These are phyloP conservation scores for Pisolithus orientalis DNA, from an alignment of 768 basidiomycete genomes.

Conservation along the genomic window DNA sequence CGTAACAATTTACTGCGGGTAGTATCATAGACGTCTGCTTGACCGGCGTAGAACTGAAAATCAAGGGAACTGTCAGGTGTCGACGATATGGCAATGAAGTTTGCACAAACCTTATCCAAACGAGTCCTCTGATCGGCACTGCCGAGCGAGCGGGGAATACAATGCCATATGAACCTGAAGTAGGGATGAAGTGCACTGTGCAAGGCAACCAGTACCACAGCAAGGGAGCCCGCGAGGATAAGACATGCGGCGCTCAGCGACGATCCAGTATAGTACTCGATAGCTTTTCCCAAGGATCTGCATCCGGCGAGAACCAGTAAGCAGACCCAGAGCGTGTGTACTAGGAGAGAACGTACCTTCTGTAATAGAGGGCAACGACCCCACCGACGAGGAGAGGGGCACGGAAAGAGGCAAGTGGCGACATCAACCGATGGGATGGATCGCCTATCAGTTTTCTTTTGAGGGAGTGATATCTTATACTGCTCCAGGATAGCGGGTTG, in stretches of 20 bases:
- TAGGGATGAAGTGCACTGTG: slow-evolving; percentile 29
- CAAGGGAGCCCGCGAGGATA: slow-evolving; percentile 19
- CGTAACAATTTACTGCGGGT: slow-evolving; percentile 57
- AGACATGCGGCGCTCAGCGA: slow-evolving; percentile 22
- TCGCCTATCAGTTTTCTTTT: not conserved
- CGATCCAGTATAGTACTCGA: slow-evolving; percentile 26
- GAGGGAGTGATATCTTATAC: slow-evolving; percentile 2
- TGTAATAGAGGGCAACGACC: slow-evolving; percentile 13
- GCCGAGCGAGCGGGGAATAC: slow-evolving; percentile 40
- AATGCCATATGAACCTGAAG: slow-evolving; percentile 45
- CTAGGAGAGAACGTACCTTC: slow-evolving; percentile 7
- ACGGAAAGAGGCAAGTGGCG: slow-evolving; percentile 8
- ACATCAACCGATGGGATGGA: slow-evolving; percentile 3
- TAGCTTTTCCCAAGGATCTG: slow-evolving; percentile 12
- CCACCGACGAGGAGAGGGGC: slow-evolving; percentile 15
- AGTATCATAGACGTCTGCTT: slow-evolving; percentile 67
- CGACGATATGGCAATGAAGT: not conserved
- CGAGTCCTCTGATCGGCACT: slow-evolving; percentile 36
- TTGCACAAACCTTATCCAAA: slow-evolving; percentile 34
- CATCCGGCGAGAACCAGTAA: not conserved
- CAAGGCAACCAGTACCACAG: slow-evolving; percentile 16
- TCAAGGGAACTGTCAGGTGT: not conserved
- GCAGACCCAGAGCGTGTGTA: not conserved
- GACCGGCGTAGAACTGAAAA: slow-evolving; percentile 55
- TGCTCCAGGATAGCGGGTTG: not conserved